Base-by-base conservation (phyloP, 176 grass and related monocot species). In the Themeda triandra region DNA sequence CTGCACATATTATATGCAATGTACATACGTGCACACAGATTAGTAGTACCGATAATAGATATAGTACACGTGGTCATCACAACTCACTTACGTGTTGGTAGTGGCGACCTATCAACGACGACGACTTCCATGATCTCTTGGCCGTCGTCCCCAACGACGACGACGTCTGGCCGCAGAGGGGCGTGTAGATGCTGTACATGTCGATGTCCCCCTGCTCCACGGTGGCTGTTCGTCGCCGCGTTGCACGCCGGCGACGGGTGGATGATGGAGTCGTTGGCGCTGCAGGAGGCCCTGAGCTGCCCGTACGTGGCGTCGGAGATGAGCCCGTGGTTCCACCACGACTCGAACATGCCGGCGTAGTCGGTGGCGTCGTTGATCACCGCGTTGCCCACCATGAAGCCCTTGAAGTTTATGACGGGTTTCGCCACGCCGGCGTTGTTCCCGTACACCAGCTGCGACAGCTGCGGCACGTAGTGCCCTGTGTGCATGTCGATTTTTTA, bases 241-340 rank as follows among this genome's bases (percentile, higher is more conserved):
- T 30, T 4, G 76, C 87, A 89, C n/a, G 69, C 44, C 69, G 76
- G 69, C 24, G 88, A 78, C 1, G 69, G 40, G 66, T 90, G 79
- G 48, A 25, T 4, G 44, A 69, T 6, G 36, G 84, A 90, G 28
- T 82, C 84, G 80, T 93, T 28, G 14, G 30, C 18, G 2, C 4
- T 9, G 86, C 80, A 92, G 42, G 86, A 59, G 6, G 15, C 15
- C 0, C 5, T 23, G 7, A 84, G 77, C 46, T 13, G 60, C 13
- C 46, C 24, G 76, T 84, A 89, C 2, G 86, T 86, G 8, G 4
- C 64, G 51, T 89, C 86, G 63, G 90, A 88, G 63, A 92, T 46
- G 5, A 92, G 27, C 31, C 90, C 90, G 71, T 92, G 90, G 73
- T 89, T 86, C 86, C 90, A 92, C 90, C 86, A 86, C 31, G 42